Conservation (phyloP, 1,139 yeast genomes). For the Casaregolazyma suthepensis region DNA sequence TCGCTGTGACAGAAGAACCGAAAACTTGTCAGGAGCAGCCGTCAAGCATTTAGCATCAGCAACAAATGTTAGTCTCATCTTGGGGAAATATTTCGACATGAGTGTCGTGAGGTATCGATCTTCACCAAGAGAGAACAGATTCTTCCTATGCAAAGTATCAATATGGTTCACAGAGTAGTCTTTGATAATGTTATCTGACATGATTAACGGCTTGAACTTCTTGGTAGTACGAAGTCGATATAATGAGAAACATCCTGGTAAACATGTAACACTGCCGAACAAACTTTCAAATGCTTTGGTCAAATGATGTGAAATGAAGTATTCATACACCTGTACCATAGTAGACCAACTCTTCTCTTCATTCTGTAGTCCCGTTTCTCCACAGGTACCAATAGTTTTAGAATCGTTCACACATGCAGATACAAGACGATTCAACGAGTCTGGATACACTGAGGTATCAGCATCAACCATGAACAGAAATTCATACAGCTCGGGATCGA, state of each 20-base stretch:
- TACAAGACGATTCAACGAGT: slow-evolving; percentile 35
- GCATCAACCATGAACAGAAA: slow-evolving; percentile 38
- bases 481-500: slow-evolving; percentile 39
- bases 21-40: slow-evolving; percentile 37
- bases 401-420: slow-evolving; percentile 36
- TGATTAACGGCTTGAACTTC: slow-evolving; percentile 34
- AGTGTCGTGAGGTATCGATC: slow-evolving; percentile 39
- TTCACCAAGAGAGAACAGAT: slow-evolving; percentile 38
- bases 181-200: slow-evolving; percentile 33
- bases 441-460: slow-evolving; percentile 36
- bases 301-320: slow-evolving; percentile 38
- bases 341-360: slow-evolving; percentile 36
- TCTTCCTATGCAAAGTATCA: slow-evolving; percentile 39
- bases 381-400: slow-evolving; percentile 37
- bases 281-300: slow-evolving; percentile 39
- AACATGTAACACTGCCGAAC: slow-evolving; percentile 38
- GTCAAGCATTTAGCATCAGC: slow-evolving; percentile 37
- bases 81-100: slow-evolving; percentile 36
- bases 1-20: slow-evolving; percentile 38
- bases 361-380: slow-evolving; percentile 37
- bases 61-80: slow-evolving; percentile 35
- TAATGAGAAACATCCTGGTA: slow-evolving; percentile 40
- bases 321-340: slow-evolving; percentile 40
- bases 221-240: slow-evolving; percentile 36
- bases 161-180: slow-evolving; percentile 36